Evolutionary conservation across 371 early-diverging fungal genomes (phyloP).

Genomic region (Rhizopus delemar): DNA sequence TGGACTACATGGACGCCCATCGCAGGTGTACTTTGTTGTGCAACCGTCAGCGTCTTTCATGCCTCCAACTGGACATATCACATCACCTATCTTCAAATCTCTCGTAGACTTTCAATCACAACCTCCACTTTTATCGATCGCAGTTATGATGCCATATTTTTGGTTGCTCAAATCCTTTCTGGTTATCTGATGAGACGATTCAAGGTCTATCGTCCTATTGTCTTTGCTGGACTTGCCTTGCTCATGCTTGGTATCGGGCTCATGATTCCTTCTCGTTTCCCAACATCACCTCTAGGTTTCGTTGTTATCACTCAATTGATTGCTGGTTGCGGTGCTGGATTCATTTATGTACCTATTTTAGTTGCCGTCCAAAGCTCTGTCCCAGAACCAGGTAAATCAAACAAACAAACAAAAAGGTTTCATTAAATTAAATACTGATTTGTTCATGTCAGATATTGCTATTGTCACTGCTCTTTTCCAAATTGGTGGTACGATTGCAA

Average conservation of each 20-base stretch:
- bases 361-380: conserved; percentile 48
- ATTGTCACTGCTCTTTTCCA: conserved; percentile 38
- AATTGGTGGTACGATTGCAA: conserved; percentile 39
- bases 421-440: neutral
- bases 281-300: conserved; percentile 30
- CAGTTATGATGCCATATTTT: conserved; percentile 42
- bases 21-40: conserved; percentile 44
- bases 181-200: conserved; percentile 42
- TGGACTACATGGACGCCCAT: conserved; percentile 49
- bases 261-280: conserved; percentile 49
- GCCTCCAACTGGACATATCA: conserved; percentile 46
- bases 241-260: conserved; percentile 43
- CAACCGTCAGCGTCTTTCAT: conserved; percentile 45
- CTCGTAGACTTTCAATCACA: conserved; percentile 32
- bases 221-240: conserved; percentile 64
- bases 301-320: conserved; percentile 42
- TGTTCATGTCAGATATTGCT: conserved; percentile 29
- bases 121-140: conserved; percentile 36
- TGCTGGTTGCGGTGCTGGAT: conserved; percentile 44
- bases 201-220: conserved; percentile 48
- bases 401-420: too few species aligned
- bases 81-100: conserved; percentile 44
- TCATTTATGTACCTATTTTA: conserved; percentile 32
- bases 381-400: conserved; percentile 29
- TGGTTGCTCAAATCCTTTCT: conserved; percentile 30